These are phyloP conservation scores for Fusarium sp. DNA, from an alignment of 2,329 filamentous ascomycete genomes.

Conservation along the genomic window DNA sequence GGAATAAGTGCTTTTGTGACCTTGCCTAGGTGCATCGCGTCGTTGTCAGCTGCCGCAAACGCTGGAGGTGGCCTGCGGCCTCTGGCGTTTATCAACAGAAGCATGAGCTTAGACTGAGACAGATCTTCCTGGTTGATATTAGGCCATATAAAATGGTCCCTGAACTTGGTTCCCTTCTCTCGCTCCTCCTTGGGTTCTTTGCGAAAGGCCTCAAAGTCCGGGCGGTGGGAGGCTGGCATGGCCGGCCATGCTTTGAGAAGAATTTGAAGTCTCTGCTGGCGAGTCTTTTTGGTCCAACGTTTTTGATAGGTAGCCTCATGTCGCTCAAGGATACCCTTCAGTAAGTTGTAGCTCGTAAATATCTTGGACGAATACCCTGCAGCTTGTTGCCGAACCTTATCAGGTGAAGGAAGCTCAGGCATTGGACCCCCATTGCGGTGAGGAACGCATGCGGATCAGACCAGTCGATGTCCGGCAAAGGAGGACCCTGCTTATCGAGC, in stretches of 20 bases:
- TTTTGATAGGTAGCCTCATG: conserved; percentile 65
- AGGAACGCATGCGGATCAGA: no score
- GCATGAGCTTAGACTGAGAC: conserved; percentile 56
- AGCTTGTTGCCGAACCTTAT: no score
- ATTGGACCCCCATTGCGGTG: no score
- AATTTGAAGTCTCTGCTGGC: conserved; percentile 59
- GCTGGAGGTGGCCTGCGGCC: conserved; percentile 59
- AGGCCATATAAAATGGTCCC: conserved; percentile 59
- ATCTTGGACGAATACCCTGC: neutral
- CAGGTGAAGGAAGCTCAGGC: no score
- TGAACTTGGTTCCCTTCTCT: conserved; percentile 38
- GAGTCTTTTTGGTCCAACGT: conserved; percentile 68
- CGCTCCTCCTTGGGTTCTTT: conserved; percentile 37
- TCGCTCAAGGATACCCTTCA: conserved; percentile 57
- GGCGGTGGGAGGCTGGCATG: conserved; percentile 64
- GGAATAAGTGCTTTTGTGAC: conserved; percentile 44
- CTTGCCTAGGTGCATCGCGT: conserved; percentile 50
- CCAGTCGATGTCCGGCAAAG: no score
- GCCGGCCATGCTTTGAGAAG: conserved; percentile 63
- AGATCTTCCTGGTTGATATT: conserved; percentile 71
- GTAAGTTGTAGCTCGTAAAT: neutral
- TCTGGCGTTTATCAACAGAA: conserved; percentile 66
- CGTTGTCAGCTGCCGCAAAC: conserved; percentile 63
- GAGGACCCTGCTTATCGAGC: no score
- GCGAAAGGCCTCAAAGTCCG: conserved; percentile 61